Base-by-base conservation (phyloP, 2,329 filamentous ascomycete genomes). In the Macrophomina tecta region DNA sequence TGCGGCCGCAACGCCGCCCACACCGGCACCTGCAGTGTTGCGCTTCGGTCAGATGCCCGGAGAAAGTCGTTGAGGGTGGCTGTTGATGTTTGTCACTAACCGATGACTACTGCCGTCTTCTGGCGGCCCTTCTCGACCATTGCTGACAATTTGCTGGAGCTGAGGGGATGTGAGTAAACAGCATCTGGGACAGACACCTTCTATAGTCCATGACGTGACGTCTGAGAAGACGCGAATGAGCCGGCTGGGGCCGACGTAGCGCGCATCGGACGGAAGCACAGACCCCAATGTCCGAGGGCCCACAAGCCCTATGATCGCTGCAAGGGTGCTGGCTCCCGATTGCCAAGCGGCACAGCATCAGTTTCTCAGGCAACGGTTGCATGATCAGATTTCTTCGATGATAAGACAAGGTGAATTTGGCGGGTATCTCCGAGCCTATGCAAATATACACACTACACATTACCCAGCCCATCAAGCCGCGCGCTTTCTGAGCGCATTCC, bases 1-100 rank as follows among this genome's bases (percentile, higher is more conserved):
- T 66, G 91, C 89, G 1, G 87, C 88, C n/a, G 89, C 86, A 49
- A 91, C 86, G 67, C 90, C 90, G 61, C 90, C 91, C 53, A 87
- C 87, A 68, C 91, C 91, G 36, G 90, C 90, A 69, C 90, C 90
- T 84, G 49, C 11, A 9, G 32, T 55, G 48, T 32, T 23, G 23
- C 5, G 30, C 56, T 34, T 28, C n/a, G 9, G 51, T 55, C 30
- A 65, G 51, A 8, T 16, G 34, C 48, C 34, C 28, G 61, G 36
- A 30, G 64, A 51, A 52, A 45, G 52, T 42, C 64, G 55, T 64
- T 64, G 49, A 55, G 34, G 28, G 28, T 2, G 0, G n/a, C 23
- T 34, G 32, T 28, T 23, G 53, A 1, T 5, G 14, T 4, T 12
- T 30, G 3, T 49, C 66, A 70, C 79, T 76, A 74, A 85, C 85